Conservation (phyloP, 2,329 filamentous ascomycete genomes). For the Hymenoscyphus repandus region DNA sequence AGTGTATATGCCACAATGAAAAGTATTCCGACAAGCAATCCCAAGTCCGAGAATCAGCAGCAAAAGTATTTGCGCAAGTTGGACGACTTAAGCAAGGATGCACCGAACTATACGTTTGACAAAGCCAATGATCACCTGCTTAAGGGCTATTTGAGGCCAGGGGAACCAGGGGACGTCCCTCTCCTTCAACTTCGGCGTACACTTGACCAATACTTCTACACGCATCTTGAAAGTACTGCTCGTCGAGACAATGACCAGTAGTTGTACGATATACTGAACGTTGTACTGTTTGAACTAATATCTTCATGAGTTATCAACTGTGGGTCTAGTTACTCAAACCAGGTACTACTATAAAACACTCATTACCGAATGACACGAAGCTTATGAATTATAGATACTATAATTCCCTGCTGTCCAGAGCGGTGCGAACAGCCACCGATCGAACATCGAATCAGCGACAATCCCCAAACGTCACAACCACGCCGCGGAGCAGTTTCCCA, state of each 20-base stretch:
- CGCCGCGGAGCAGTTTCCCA: no score
- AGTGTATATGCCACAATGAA: no score
- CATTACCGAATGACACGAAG: background rate
- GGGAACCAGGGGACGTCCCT: background rate
- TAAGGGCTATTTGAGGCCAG: background rate
- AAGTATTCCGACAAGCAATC: no score
- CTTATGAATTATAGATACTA: background rate
- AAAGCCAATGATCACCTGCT: background rate
- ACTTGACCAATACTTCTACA: constrained; percentile 5
- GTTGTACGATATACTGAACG: background rate
- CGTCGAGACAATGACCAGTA: background rate
- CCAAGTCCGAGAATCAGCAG: no score
- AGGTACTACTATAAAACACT: background rate
- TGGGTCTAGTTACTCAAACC: constrained; percentile 2
- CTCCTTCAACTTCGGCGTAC: constrained; percentile 1
- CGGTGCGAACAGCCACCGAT: background rate
- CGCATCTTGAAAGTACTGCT: background rate
- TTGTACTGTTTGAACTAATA: background rate
- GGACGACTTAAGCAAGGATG: no score
- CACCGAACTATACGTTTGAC: no score
- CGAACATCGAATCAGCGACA: background rate
- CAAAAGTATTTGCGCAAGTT: no score
- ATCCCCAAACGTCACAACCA: no score
- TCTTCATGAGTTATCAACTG: background rate
- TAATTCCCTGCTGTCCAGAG: background rate